Evolutionary conservation across 768 basidiomycete genomes (phyloP).

Genomic region (Lentinula lateritia): DNA sequence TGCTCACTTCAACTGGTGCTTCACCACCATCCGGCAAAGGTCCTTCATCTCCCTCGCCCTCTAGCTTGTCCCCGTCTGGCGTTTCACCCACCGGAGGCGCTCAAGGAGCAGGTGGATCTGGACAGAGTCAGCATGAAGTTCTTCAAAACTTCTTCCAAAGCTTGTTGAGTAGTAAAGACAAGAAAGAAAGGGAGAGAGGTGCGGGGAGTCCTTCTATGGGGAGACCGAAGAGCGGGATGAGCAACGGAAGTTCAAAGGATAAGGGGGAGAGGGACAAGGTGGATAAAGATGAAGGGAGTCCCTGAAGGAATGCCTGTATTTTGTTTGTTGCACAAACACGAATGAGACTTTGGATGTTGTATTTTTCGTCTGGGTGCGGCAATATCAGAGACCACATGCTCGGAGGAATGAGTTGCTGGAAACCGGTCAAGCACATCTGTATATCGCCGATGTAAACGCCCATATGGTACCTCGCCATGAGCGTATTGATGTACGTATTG

Average conservation of each 20-base stretch:
- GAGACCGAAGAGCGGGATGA: neutral
- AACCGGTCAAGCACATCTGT: no score
- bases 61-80: conserved; percentile 18
- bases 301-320: neutral
- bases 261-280: neutral
- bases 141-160: conserved; percentile 87
- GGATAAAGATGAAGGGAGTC: neutral
- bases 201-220: neutral
- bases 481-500: no score
- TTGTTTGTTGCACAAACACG: no score
- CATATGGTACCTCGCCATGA: no score
- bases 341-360: no score
- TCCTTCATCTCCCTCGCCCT: conserved; percentile 11
- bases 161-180: conserved; percentile 63
- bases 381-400: no score
- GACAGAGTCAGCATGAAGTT: conserved; percentile 62
- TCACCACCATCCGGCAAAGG: neutral
- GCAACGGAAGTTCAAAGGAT: neutral
- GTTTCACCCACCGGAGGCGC: conserved; percentile 26
- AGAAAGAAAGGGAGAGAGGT: neutral
- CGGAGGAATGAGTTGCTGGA: no score
- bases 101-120: conserved; percentile 30
- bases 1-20: neutral
- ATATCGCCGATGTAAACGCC: no score
- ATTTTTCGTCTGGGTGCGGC: no score